phyloP scores from a whole-genome alignment of 139 green algal genomes.

The Mychonastes homosphaera region DNA sequence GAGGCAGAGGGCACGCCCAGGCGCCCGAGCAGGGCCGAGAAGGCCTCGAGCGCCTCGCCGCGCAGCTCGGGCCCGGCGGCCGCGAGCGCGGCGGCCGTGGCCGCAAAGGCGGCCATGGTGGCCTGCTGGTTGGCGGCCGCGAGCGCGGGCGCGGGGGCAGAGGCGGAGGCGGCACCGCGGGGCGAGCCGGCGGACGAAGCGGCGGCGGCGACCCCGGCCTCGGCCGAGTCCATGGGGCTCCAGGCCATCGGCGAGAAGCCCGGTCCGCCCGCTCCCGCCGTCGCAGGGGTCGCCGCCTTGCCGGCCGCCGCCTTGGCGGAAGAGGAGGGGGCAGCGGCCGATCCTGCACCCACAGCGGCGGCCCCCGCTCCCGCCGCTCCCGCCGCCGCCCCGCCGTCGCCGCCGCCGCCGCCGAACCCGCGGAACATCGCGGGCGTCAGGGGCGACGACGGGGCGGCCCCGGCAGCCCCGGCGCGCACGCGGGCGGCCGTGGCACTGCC shows the following conservation, averaged over 20 bases:
- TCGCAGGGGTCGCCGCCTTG: background rate
- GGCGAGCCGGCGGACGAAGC: background rate
- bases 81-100: too few relatives aligned
- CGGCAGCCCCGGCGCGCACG: too few relatives aligned
- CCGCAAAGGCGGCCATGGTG: too few relatives aligned
- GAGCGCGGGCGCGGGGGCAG: background rate
- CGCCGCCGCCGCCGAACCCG: background rate
- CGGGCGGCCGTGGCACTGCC: too few relatives aligned
- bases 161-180: background rate
- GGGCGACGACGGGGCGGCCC: too few relatives aligned
- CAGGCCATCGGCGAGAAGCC: constrained; percentile 18
- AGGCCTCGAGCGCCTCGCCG: too few relatives aligned
- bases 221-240: constrained; percentile 14
- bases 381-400: background rate
- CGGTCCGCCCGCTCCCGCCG: background rate
- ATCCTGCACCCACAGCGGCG: background rate
- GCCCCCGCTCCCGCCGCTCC: background rate
- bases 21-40: too few relatives aligned
- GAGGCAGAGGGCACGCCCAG: too few relatives aligned
- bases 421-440: too few relatives aligned
- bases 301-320: background rate
- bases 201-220: background rate
- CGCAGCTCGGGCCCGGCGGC: too few relatives aligned
- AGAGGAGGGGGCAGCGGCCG: too few relatives aligned
- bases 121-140: too few relatives aligned